phyloP scores from a whole-genome alignment of 1,284 basidiomycete species.

The Agaricales sp. region DNA sequence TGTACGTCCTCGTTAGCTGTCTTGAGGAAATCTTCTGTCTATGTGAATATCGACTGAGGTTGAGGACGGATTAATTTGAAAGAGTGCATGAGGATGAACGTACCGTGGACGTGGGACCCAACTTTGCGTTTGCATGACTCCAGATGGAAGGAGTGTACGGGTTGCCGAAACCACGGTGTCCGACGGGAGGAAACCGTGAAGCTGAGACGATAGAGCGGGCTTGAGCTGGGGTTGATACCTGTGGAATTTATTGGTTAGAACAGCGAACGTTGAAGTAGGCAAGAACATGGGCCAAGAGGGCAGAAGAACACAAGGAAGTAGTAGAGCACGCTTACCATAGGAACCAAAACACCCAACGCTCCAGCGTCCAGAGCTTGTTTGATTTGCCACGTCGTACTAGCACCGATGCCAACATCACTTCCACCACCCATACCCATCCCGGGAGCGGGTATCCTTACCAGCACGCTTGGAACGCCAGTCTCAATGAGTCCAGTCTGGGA shows the following conservation, averaged over 20 bases:
- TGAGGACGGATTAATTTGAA: too few relatives aligned
- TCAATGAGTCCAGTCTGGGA: background rate
- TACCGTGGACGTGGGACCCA: too few relatives aligned
- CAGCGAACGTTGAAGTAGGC: background rate
- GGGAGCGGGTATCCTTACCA: slow-evolving; percentile 53
- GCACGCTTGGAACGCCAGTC: slow-evolving; percentile 31
- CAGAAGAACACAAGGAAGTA: background rate
- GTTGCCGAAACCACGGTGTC: slow-evolving; percentile 51
- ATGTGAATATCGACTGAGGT: too few relatives aligned
- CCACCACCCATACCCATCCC: slow-evolving; percentile 21
- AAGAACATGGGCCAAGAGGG: background rate
- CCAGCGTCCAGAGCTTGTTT: slow-evolving; percentile 58
- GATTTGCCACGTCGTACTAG: slow-evolving; percentile 54
- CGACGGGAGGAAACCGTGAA: slow-evolving; percentile 44
- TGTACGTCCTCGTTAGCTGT: slow-evolving; percentile 46
- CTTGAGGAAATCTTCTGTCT: slow-evolving; percentile 30
- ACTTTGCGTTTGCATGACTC: slow-evolving; percentile 37
- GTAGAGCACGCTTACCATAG: slow-evolving; percentile 39
- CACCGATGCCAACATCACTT: too few relatives aligned
- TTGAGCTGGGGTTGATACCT: slow-evolving; percentile 50
- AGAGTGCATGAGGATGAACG: too few relatives aligned
- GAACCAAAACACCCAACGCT: slow-evolving; percentile 50
- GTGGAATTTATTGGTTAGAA: background rate
- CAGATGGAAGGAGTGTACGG: slow-evolving; percentile 48
- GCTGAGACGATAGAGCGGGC: slow-evolving; percentile 45